These are phyloP conservation scores for Camptophora hylomeconis DNA, from an alignment of 2,329 filamentous ascomycete genomes.

Conservation along the genomic window DNA sequence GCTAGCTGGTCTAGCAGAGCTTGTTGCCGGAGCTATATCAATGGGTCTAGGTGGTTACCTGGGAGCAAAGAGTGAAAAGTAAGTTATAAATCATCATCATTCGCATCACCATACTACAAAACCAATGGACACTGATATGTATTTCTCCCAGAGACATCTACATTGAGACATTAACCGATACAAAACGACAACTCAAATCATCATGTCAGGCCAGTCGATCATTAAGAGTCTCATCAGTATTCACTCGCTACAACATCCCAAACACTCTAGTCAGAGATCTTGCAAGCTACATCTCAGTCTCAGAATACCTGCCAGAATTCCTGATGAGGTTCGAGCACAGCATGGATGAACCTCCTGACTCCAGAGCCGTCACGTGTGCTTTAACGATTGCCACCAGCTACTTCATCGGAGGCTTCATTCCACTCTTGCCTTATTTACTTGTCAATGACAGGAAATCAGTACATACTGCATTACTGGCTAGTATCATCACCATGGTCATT, in stretches of 20 bases:
- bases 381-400: conserved; percentile 24
- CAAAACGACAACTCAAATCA: no score
- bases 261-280: no score
- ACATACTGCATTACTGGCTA: conserved; percentile 31
- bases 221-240: no score
- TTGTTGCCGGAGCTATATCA: conserved; percentile 62
- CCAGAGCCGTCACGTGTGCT: conserved; percentile 35
- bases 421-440: conserved; percentile 40
- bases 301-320: no score
- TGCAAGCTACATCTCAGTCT: no score
- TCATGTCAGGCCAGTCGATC: no score
- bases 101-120: no score
- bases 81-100: no score
- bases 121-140: no score
- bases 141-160: no score
- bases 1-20: conserved; percentile 59
- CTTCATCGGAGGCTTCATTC: conserved; percentile 31
- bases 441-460: conserved; percentile 24
- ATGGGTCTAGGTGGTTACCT: conserved; percentile 69
- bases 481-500: conserved; percentile 38
- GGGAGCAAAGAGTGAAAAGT: conserved; percentile 40
- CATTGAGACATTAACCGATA: no score
- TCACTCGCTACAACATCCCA: no score
- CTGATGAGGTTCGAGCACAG: conserved; percentile 13
- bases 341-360: conserved; percentile 8